phyloP scores from a whole-genome alignment of 495 filamentous ascomycete genomes.

The Staphylotrichum tortipilum region DNA sequence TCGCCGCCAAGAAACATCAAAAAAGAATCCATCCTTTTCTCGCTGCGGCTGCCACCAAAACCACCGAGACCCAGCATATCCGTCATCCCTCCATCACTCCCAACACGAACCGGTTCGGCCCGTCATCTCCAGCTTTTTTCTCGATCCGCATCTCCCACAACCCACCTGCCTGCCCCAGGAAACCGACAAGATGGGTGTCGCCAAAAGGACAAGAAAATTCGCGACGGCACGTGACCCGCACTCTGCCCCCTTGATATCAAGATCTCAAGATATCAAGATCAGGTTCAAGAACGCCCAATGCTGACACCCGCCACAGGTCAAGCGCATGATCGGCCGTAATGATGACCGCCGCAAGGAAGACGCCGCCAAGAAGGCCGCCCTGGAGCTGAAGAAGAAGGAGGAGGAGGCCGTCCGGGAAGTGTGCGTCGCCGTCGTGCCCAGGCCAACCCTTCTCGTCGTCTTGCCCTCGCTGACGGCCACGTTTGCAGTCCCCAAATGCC shows the following conservation, averaged over 20 bases:
- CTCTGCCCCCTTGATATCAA: neutral
- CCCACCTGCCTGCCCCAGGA: neutral
- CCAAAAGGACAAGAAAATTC: conserved; percentile 26
- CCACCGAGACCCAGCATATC: too few relatives aligned
- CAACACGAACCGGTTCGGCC: too few relatives aligned
- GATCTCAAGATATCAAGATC: too few relatives aligned
- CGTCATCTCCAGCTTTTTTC: neutral
- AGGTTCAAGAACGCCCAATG: too few relatives aligned
- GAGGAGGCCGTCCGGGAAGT: conserved; percentile 57
- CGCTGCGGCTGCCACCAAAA: too few relatives aligned
- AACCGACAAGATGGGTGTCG: conserved; percentile 23
- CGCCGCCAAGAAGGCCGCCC: conserved; percentile 43
- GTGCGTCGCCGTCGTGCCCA: conserved; percentile 25
- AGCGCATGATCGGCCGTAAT: conserved; percentile 52
- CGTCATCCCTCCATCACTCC: neutral
- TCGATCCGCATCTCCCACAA: neutral
- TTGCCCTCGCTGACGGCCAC: conserved; percentile 1
- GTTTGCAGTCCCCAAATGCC: conserved; percentile 59
- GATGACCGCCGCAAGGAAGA: conserved; percentile 55
- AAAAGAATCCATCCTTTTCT: too few relatives aligned
- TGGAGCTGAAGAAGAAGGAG: conserved; percentile 50
- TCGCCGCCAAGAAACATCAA: too few relatives aligned
- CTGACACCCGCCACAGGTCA: conserved; percentile 38
- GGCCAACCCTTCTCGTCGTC: neutral
- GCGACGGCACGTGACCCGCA: conserved; percentile 20